Evolutionary conservation across 2,329 filamentous ascomycete species (phyloP).

Genomic region (Sporothrix globosa): DNA sequence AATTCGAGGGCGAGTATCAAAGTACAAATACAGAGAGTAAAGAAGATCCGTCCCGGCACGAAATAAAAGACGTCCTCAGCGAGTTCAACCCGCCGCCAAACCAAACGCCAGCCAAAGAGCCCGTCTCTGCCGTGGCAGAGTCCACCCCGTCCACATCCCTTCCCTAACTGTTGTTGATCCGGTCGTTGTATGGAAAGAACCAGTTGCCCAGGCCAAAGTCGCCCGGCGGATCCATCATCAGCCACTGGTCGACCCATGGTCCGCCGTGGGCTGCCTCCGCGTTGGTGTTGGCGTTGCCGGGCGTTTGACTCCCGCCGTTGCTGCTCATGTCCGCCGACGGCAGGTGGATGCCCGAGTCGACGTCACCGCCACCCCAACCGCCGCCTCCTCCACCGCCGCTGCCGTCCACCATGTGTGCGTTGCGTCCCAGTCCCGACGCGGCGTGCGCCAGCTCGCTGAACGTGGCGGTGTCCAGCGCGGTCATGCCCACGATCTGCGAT

Average conservation of each 20-base stretch:
- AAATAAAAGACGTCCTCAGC: too few relatives aligned
- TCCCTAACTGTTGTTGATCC: constrained; percentile 27
- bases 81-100: too few relatives aligned
- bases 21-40: constrained; percentile 13
- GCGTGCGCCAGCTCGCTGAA: not conserved
- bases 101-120: not conserved
- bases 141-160: not conserved
- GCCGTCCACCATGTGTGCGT: constrained; percentile 1
- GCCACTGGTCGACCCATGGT: constrained; percentile 32
- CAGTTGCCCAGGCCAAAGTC: constrained; percentile 34
- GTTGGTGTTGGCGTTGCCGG: not conserved
- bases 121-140: not conserved
- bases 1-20: not conserved
- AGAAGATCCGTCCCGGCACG: not conserved
- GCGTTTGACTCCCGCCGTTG: constrained; percentile 5
- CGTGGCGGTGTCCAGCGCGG: not conserved
- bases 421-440: not conserved
- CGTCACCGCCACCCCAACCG: constrained; percentile 6
- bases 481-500: constrained; percentile 21
- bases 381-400: not conserved
- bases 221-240: constrained; percentile 29
- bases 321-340: constrained; percentile 24
- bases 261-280: not conserved
- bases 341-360: constrained; percentile 31
- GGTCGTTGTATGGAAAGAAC: constrained; percentile 35